Evolutionary conservation across 208 protist genomes (phyloP), one percentile per base, ranked within the genome.

Genomic region (Acanthamoeba lenticulata): DNA sequence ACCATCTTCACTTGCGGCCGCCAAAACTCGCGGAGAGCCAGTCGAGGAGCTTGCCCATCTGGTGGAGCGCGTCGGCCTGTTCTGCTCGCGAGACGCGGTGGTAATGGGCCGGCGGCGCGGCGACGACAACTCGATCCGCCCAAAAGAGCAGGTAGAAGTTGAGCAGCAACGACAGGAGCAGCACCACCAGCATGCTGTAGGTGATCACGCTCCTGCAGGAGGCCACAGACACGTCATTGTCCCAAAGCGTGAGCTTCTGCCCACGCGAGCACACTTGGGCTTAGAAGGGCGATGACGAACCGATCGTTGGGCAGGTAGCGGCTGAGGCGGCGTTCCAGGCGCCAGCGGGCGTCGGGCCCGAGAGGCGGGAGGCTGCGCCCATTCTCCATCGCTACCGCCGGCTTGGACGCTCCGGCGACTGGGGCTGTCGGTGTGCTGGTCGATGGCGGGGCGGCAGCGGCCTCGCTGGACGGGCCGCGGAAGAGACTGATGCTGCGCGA

Each of bases 111-210:
- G 45, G 15, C 45, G 45, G 9, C 9, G 65, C 65, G 2, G 65
- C 65, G 32, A 38, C 65, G 52, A 19, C 34, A 42, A 32, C 72
- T 7, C 62, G 24, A 29, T 72, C 62, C n/a, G 62, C 62, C 62
- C 24, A 32, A 24, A 72, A 83, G 38, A 83, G 72, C 21, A 83
- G 72, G 72, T 83, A 83, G 7, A 83, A 7, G n/a, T 83, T 83
- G 40, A 83, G 42, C 72, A 83, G 72, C 40, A 83, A 38, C 72
- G 72, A 83, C 19, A 83, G 72, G 42, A 83, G 49, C 72, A 83
- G 72, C 7, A 83, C 42, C 32, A 83, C 72, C 38, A 83, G 1
- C 72, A 83, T 49, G n/a, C 72, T 83, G 72, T 83, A 83, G 9
- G 72, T 83, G 72, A 83, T 83, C 11, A 83, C 72, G 38, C 72